These are phyloP conservation scores for Rhizophora apiculata DNA, from an alignment of 345 rosid species.

Conservation along the genomic window DNA sequence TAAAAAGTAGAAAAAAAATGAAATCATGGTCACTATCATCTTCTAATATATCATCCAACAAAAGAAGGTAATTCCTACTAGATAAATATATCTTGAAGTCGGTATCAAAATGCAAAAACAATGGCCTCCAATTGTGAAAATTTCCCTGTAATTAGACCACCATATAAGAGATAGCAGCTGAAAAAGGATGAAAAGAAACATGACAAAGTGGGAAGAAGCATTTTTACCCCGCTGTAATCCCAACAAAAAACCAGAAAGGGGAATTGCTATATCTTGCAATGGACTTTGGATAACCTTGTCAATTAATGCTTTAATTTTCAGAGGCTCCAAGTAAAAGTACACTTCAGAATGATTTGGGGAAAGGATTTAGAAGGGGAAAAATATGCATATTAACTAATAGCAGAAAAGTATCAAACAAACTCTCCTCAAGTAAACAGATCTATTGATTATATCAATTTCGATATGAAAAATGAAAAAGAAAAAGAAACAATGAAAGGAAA, in stretches of 20 bases:
- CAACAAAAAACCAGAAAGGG: constrained; percentile 91
- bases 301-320: constrained; percentile 77
- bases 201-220: not conserved
- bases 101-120: constrained; percentile 87
- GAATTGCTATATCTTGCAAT: constrained; percentile 88
- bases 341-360: constrained; percentile 5
- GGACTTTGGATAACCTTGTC: constrained; percentile 98
- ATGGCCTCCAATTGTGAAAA: constrained; percentile 93
- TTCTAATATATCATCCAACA: constrained; percentile 68
- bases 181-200: not conserved
- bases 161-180: constrained; percentile 19
- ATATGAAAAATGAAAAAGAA: no score
- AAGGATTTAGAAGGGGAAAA: no score
- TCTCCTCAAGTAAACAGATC: no score
- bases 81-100: constrained; percentile 81
- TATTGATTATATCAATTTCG: no score
- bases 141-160: constrained; percentile 60
- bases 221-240: constrained; percentile 78
- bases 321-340: constrained; percentile 55
- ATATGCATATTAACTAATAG: no score
- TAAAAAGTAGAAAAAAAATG: no score
- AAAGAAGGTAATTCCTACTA: constrained; percentile 68
- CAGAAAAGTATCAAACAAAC: no score
- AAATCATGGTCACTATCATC: constrained; percentile 33
- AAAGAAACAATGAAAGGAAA: no score